Evolutionary conservation across 192 early-diverging fungal genomes (phyloP).

Genomic region (Coemansia sp.): DNA sequence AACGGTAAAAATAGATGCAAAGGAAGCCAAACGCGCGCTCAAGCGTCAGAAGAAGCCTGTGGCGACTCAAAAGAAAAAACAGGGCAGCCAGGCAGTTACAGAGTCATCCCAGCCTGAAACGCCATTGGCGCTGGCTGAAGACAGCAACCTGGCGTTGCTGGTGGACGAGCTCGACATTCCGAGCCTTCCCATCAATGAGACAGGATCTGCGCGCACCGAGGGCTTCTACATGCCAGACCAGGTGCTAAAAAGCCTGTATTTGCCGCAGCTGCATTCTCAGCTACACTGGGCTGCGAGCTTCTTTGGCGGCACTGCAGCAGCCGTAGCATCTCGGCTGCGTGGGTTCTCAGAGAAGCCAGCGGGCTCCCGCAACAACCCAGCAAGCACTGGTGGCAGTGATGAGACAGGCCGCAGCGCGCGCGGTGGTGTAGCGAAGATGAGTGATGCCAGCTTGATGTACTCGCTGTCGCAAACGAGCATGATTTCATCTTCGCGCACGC

Average conservation of each 20-base stretch:
- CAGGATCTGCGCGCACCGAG: constrained; percentile 82
- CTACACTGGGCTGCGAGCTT: constrained; percentile 54
- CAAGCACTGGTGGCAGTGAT: background rate
- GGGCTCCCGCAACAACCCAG: constrained; percentile 5
- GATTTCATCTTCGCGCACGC: constrained; percentile 62
- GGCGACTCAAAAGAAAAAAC: constrained; percentile 10
- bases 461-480: constrained; percentile 44
- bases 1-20: background rate
- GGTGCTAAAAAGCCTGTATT: constrained; percentile 64
- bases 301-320: constrained; percentile 50
- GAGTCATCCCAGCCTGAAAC: constrained; percentile 30
- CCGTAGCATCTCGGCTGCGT: constrained; percentile 49
- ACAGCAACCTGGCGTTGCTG: background rate
- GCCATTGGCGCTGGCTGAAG: constrained; percentile 7
- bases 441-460: constrained; percentile 32
- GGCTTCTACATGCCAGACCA: constrained; percentile 71
- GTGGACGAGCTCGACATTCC: constrained; percentile 7
- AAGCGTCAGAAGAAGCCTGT: constrained; percentile 3
- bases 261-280: constrained; percentile 57
- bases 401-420: constrained; percentile 5
- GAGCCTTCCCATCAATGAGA: constrained; percentile 54
- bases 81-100: constrained; percentile 18
- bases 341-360: constrained; percentile 20
- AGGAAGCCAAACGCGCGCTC: constrained; percentile 6
- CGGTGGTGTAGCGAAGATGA: constrained; percentile 10